Evolutionary conservation across 306 rosid genomes (phyloP).

Genomic region (Ormosia semicastrata): DNA sequence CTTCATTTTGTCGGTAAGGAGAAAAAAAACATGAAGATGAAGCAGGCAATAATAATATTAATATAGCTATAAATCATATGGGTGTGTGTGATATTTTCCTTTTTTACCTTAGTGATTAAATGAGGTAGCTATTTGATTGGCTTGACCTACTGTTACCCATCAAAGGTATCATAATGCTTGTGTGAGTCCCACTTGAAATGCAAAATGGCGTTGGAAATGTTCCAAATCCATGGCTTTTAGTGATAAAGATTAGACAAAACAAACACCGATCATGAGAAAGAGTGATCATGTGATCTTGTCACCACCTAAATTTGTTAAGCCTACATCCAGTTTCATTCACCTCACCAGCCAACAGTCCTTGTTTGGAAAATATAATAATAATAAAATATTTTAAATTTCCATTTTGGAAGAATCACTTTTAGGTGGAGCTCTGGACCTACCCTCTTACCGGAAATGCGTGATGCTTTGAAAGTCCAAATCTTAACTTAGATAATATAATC

Average conservation of each 20-base stretch:
- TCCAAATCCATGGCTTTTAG: constrained; percentile 40
- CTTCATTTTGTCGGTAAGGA: background rate
- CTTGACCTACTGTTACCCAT: constrained; percentile 28
- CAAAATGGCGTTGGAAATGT: constrained; percentile 32
- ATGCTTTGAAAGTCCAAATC: constrained; percentile 19
- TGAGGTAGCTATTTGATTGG: constrained; percentile 19
- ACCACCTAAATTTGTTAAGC: constrained; percentile 17
- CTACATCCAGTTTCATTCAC: constrained; percentile 21
- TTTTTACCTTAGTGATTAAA: constrained; percentile 10
- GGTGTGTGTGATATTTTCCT: background rate
- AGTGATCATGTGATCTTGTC: constrained; percentile 37
- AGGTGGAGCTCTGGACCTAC: constrained; percentile 37
- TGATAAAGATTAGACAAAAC: constrained; percentile 24
- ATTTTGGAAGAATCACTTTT: constrained; percentile 37
- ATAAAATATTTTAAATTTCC: background rate
- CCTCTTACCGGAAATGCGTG: constrained; percentile 29
- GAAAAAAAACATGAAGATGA: background rate
- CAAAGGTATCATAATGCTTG: constrained; percentile 32
- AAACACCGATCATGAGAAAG: constrained; percentile 24
- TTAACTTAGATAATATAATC: constrained; percentile 1
- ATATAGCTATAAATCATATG: background rate
- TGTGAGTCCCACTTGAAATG: constrained; percentile 41
- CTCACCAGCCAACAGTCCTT: constrained; percentile 22
- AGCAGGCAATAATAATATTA: background rate
- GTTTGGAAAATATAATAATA: background rate